Conservation (phyloP, 805 yeast species). For the Jamesozyma lodderae region DNA sequence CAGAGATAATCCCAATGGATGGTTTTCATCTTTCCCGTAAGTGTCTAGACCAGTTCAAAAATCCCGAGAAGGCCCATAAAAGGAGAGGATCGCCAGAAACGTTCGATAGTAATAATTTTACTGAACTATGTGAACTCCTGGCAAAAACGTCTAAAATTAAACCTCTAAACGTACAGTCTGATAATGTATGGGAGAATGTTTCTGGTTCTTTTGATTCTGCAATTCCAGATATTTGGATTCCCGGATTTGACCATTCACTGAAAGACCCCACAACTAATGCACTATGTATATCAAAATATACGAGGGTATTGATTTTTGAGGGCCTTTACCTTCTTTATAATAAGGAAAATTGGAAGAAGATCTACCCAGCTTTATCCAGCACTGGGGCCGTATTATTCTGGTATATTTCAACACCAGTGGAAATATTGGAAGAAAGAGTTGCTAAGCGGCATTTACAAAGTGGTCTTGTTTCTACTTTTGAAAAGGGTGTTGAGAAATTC, state of each 20-base stretch:
- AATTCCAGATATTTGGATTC: constrained; percentile 39
- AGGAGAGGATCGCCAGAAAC: constrained; percentile 84
- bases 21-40: constrained; percentile 60
- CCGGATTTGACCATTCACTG: constrained; percentile 66
- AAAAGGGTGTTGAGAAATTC: constrained; percentile 45
- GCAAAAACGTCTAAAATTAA: constrained; percentile 13
- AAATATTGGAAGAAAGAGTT: constrained; percentile 45
- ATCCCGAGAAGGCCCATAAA: constrained; percentile 47
- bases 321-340: constrained; percentile 63
- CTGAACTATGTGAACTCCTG: constrained; percentile 17
- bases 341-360: constrained; percentile 46
- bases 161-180: constrained; percentile 9
- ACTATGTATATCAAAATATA: constrained; percentile 36
- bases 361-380: constrained; percentile 10
- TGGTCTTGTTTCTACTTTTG: constrained; percentile 40
- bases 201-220: constrained; percentile 12
- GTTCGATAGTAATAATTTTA: constrained; percentile 50
- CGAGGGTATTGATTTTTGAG: constrained; percentile 57
- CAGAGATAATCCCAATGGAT: constrained; percentile 58
- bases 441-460: constrained; percentile 55
- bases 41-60: constrained; percentile 39
- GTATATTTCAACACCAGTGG: constrained; percentile 42
- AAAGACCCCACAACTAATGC: constrained; percentile 63
- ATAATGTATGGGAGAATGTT: constrained; percentile 11
- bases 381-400: constrained; percentile 36